Evolutionary conservation across 2,329 filamentous ascomycete genomes (phyloP).

Genomic region (Tolypocladium tundrense): DNA sequence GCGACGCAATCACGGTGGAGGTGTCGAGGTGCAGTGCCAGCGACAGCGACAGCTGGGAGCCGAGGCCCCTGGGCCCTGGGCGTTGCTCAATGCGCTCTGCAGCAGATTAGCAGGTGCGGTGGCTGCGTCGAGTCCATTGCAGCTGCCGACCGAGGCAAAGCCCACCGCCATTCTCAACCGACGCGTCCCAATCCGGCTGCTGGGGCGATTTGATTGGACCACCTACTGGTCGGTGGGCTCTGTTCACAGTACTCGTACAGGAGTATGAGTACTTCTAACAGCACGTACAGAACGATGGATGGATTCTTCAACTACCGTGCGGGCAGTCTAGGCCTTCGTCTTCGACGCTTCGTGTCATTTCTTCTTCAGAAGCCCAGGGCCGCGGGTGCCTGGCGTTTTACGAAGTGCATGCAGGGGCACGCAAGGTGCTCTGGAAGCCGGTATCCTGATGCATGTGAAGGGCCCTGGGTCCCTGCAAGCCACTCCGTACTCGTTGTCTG

Average conservation of each 20-base stretch:
- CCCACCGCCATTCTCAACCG: background rate
- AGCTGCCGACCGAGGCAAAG: background rate
- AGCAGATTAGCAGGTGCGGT: background rate
- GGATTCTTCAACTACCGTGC: background rate
- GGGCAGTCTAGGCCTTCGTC: background rate
- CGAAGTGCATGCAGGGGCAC: background rate
- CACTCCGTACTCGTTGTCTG: no score
- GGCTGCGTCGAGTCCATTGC: background rate
- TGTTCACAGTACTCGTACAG: no score
- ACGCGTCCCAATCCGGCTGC: background rate
- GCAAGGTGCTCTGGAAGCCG: background rate
- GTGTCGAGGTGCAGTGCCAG: background rate
- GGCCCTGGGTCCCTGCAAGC: background rate
- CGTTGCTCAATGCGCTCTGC: background rate
- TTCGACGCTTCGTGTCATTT: background rate
- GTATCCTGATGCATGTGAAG: background rate
- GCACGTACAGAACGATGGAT: background rate
- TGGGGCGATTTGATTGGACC: background rate
- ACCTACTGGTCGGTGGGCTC: background rate
- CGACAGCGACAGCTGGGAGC: background rate
- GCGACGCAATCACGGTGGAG: background rate
- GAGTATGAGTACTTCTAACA: background rate
- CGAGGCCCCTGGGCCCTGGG: background rate
- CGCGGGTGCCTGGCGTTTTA: background rate
- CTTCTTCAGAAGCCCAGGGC: background rate